Evolutionary conservation across 129 eudicot genomes (phyloP), one percentile per base, ranked within the genome.

Genomic region (Arctium minus): DNA sequence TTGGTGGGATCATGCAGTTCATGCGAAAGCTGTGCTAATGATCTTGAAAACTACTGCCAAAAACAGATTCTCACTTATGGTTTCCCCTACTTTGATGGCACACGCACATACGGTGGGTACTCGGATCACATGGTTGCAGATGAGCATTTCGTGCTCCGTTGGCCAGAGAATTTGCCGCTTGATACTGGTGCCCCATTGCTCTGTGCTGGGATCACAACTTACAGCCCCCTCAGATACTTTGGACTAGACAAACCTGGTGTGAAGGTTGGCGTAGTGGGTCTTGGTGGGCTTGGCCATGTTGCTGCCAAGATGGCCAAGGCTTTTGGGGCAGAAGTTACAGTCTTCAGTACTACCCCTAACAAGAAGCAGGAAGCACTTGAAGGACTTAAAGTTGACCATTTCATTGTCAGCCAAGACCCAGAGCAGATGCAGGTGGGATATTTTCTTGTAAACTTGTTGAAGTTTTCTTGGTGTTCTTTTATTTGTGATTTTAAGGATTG

Each of bases 201-300:
- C 1, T 91, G 93, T 79, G 96, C 92, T 8, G 96, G 96, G 3
- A 91, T 91, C 81, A 89, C 96, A 6, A 89, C 91, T 67, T 89
- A 91, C 78, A 91, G 96, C 69, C 91, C 96, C 2, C 76, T 91
- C 17, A 89, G 81, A 38, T 37, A 89, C 76, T 91, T 72, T 86
- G 93, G 92, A 1, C 86, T 91, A 0, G 90, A 89, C 76, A 84
- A 87, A 27, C 93, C 91, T 1, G 96, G 93, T 1, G 13, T 73
- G 82, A 77, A 80, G 6, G 75, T 91, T 36, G 93, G 96, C 22
- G 90, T 90, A 17, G 94, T 90, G 3, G 94, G 94, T 30, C 87
- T 90, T 4, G 94, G 91, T 60, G 94, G 94, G 56, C 79, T 90
- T 0, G 94, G 91, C 33, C 94, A 90, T 50, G 80, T 84, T 27